Percentiles rank a stretch among this genome's conserved stretches.
Conservation (phyloP, 1,284 basidiomycete genomes). For the Ceratobasidium papillatum region DNA sequence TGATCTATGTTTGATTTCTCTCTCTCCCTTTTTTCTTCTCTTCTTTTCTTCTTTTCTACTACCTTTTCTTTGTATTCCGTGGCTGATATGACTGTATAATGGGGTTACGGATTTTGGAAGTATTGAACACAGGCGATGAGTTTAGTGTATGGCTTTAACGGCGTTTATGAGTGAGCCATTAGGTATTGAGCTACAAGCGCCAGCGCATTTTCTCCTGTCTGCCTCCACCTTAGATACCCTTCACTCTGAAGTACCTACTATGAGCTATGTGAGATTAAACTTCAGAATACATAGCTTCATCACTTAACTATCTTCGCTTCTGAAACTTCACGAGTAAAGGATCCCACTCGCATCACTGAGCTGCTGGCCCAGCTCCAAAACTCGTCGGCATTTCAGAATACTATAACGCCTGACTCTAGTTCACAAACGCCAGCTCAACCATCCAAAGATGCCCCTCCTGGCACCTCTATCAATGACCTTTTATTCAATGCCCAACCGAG, state of each 20-base stretch:
- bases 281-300: not conserved
- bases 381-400: slow-evolving; percentile 36
- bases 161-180: too few relatives aligned
- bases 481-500: not conserved
- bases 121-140: not conserved
- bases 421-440: not conserved
- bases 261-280: slow-evolving; percentile 33
- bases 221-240: not conserved
- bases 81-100: slow-evolving; percentile 35
- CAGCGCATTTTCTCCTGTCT: not conserved
- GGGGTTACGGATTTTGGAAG: not conserved
- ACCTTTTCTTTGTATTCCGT: slow-evolving; percentile 10
- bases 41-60: too few relatives aligned
- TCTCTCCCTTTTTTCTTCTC: not conserved
- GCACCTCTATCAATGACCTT: not conserved
- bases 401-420: slow-evolving; percentile 4
- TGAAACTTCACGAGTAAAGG: slow-evolving; percentile 4
- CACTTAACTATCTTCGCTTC: not conserved
- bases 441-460: not conserved
- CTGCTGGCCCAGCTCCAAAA: slow-evolving; percentile 36
- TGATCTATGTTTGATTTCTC: not conserved
- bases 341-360: slow-evolving; percentile 30
- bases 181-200: too few relatives aligned
- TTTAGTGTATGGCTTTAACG: not conserved
- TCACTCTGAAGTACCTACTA: not conserved